Conservation (phyloP, 176 grass and related monocot genomes). For the Triticum turgidum region DNA sequence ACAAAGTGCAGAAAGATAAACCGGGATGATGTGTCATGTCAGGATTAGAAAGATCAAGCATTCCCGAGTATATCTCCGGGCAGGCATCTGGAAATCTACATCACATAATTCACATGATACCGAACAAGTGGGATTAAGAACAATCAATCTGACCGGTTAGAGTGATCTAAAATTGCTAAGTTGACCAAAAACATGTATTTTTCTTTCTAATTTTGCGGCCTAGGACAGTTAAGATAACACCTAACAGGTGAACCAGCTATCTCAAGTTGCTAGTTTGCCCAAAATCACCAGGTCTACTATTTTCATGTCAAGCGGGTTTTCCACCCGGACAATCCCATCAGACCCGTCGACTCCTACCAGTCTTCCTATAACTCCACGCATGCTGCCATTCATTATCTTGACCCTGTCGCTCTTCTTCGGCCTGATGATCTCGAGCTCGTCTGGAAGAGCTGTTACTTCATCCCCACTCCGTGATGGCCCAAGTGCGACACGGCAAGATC, state of each 20-base stretch:
- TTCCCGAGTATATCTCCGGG: no score
- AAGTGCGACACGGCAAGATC: conserved; percentile 64
- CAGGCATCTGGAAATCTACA: no score
- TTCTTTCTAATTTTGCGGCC: neutral
- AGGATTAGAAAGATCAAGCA: no score
- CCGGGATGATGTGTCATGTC: no score
- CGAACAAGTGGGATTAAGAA: neutral
- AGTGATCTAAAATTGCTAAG: neutral
- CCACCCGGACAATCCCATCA: conserved; percentile 70
- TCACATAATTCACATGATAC: no score
- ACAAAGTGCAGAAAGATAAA: no score
- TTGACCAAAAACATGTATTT: neutral
- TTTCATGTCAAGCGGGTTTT: conserved; percentile 53
- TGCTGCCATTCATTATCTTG: conserved; percentile 60
- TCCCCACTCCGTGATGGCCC: conserved; percentile 53
- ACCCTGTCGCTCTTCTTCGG: conserved; percentile 71
- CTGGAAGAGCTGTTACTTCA: conserved; percentile 33
- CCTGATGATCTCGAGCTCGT: conserved; percentile 69
- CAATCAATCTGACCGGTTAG: neutral
- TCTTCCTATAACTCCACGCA: conserved; percentile 51
- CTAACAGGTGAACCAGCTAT: neutral
- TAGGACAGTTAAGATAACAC: neutral
- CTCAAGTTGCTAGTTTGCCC: conserved; percentile 54
- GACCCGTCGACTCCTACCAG: conserved; percentile 71
- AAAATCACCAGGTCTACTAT: conserved; percentile 76